phyloP scores from a whole-genome alignment of 805 yeast species.

The Limtongia smithiae region DNA sequence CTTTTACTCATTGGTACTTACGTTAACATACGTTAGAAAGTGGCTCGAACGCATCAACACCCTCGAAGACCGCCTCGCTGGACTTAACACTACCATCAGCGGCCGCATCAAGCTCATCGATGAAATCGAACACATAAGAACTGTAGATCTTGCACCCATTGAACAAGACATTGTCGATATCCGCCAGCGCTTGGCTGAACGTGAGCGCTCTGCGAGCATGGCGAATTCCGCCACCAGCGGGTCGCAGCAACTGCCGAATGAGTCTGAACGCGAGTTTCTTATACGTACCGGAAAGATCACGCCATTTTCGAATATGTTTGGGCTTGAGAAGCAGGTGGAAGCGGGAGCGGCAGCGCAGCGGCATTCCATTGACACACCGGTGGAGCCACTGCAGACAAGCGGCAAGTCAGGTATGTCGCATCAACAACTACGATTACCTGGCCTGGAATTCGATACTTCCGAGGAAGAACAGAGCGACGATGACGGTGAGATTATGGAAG shows the following conservation, averaged over 20 bases:
- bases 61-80: conserved; percentile 48
- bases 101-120: conserved; percentile 52
- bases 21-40: conserved; percentile 33
- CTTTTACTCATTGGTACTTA: background rate
- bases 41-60: conserved; percentile 44
- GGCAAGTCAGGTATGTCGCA: conserved; percentile 15
- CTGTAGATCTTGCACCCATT: conserved; percentile 52
- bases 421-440: conserved; percentile 26
- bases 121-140: conserved; percentile 50
- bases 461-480: conserved; percentile 21
- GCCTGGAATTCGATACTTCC: conserved; percentile 27
- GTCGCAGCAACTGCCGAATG: conserved; percentile 55
- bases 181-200: conserved; percentile 43
- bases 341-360: conserved; percentile 40
- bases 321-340: conserved; percentile 45
- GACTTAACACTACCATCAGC: conserved; percentile 60
- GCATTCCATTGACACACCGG: conserved; percentile 32
- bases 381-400: conserved; percentile 7
- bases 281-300: conserved; percentile 90
- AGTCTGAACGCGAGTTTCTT: conserved; percentile 72
- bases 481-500: conserved; percentile 32
- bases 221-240: conserved; percentile 16
- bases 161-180: conserved; percentile 63
- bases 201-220: conserved; percentile 29
- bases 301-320: conserved; percentile 75